Conservation (phyloP, 805 yeast species). For the Saturnispora hagleri region DNA sequence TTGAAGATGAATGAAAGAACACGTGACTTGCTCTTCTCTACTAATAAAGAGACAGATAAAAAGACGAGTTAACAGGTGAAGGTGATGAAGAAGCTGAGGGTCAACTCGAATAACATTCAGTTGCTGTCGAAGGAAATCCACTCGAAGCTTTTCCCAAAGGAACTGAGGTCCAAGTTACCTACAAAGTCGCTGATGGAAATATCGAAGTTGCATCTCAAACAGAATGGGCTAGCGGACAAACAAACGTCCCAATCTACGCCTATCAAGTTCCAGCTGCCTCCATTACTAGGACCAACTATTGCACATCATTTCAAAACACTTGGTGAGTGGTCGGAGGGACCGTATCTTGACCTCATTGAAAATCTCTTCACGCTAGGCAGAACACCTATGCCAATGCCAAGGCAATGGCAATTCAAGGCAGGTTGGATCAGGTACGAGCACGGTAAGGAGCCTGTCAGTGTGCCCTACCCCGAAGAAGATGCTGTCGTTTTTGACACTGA, state of each 20-base stretch:
- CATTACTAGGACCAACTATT: slow-evolving; percentile 57
- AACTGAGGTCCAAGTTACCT: slow-evolving; percentile 18
- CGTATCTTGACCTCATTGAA: slow-evolving; percentile 47
- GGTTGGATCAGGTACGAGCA: slow-evolving; percentile 79
- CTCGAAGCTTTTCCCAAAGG: slow-evolving; percentile 40
- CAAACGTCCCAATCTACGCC: slow-evolving; percentile 56
- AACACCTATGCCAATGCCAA: slow-evolving; percentile 33
- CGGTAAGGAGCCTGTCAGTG: slow-evolving; percentile 44
- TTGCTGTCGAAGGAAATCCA: slow-evolving; percentile 52
- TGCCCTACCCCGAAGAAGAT: slow-evolving; percentile 62
- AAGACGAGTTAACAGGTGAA: neutral
- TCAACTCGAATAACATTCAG: slow-evolving; percentile 77
- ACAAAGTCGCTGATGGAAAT: slow-evolving; percentile 32
- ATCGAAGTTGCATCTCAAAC: slow-evolving; percentile 41
- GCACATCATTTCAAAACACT: slow-evolving; percentile 80
- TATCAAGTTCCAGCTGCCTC: slow-evolving; percentile 53
- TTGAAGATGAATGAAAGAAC: neutral
- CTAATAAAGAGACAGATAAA: neutral
- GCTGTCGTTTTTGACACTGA: slow-evolving; percentile 85
- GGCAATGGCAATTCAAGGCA: slow-evolving; percentile 44
- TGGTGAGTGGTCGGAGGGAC: slow-evolving; percentile 50
- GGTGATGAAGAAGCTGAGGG: neutral
- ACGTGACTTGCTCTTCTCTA: neutral
- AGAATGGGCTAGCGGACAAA: slow-evolving; percentile 67
- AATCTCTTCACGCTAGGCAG: slow-evolving; percentile 31